Base-by-base conservation (phyloP, 768 basidiomycete species). In the Suillus luteus region DNA sequence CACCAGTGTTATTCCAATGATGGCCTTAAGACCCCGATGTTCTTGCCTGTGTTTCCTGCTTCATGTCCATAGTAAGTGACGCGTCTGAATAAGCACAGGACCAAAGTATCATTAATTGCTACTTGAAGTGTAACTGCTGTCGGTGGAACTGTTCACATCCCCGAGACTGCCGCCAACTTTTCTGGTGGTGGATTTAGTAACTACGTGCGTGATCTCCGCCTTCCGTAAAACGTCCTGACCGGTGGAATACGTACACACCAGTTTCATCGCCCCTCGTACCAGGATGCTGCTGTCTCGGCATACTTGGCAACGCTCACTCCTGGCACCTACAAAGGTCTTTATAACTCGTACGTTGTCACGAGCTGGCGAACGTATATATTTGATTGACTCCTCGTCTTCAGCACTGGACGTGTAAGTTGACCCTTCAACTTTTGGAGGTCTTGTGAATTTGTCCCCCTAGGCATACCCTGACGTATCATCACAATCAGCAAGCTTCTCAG, bases 111-210 rank as follows among this genome's bases (percentile, higher is more conserved):
- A 38, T 22, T 4, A 15, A 55, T 35, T 33, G 33, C 11, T n/a
- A 35, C 27, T 51, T 51, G 5, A 27, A 91, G 90, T 65, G 87
- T 91, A 14, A 93, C 91, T 3, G 66, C 87, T 4, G 90, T 93
- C 1, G 91, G 91, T 10, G 91, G 85, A 9, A 91, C 90, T 1
- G 74, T 73, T 22, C 65, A 75, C 51, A 75, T 89, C 59, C 89
- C 88, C 0, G 90, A 92, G 71, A 79, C 79, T 14, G 86, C 85
- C 0, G 83, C 82, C 0, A 71, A 61, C 66, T 88, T 91, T 77
- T 90, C 88, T 15, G 89, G 89, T 1, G 90, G 90, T 41, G 90
- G 90, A 3, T 92, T 91, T 76, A 90, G 88, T 70, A 80, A 88
- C 65, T 84, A 85, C 59, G 88, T 89, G 10, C 65, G 82, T 79